Evolutionary conservation across 495 filamentous ascomycete species (phyloP).

Genomic region (Staphylotrichum tortipilum): DNA sequence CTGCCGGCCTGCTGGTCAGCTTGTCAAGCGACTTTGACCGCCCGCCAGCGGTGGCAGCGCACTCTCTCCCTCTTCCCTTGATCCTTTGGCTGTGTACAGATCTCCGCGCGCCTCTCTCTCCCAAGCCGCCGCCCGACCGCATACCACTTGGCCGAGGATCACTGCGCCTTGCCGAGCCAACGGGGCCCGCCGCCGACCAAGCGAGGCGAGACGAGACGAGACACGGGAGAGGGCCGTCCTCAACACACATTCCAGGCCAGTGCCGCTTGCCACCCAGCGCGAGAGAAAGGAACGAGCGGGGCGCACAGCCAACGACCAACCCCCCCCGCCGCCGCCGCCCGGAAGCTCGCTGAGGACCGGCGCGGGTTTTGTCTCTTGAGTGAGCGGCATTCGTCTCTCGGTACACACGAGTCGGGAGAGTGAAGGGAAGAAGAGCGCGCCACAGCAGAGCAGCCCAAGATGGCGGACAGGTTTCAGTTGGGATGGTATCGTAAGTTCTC

Average conservation of each 20-base stretch:
- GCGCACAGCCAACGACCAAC: not conserved
- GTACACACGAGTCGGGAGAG: too few species aligned
- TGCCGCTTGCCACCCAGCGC: too few species aligned
- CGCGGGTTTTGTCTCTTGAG: conserved; percentile 30
- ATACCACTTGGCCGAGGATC: too few species aligned
- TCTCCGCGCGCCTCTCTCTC: not conserved
- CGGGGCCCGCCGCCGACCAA: not conserved
- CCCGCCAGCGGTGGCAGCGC: not conserved
- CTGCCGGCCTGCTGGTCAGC: not conserved
- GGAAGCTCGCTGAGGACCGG: conserved; percentile 31
- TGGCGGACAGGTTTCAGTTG: conserved; percentile 31
- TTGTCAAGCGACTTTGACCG: not conserved
- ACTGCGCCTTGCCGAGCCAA: not conserved
- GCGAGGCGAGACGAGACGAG: conserved; percentile 5
- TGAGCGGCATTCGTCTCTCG: conserved; percentile 9
- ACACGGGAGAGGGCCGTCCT: conserved; percentile 4
- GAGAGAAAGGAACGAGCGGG: too few species aligned
- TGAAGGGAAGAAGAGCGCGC: not conserved
- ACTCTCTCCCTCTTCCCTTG: too few species aligned
- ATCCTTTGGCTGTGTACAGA: not conserved
- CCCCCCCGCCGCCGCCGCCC: conserved; percentile 12
- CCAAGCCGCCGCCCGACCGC: not conserved
- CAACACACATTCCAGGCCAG: conserved; percentile 11
- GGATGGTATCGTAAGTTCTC: conserved; percentile 39
- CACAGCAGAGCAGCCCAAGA: conserved; percentile 4